Base-by-base conservation (phyloP, 2,329 filamentous ascomycete species). In the Ophiobolus disseminans region DNA sequence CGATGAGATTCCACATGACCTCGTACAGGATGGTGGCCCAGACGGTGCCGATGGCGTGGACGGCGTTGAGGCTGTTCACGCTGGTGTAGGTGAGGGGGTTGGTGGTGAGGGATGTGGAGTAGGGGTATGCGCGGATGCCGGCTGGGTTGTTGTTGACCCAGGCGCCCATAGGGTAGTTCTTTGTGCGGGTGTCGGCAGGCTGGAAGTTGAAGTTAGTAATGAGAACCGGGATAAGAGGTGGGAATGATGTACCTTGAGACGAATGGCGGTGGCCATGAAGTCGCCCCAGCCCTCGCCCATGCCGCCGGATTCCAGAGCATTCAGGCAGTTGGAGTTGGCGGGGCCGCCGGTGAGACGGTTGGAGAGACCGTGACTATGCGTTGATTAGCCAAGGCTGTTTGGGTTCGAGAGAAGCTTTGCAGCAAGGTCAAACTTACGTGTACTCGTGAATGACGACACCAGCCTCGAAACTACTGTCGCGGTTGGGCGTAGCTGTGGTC, bases 281-380 rank as follows among this genome's bases (percentile, higher is more conserved):
- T 84, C 82, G 46, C 77, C 72, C 82, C 82, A 84, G 28, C 82
- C 82, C 48, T 84, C 82, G 30, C 81, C 81, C 82, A 84, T 82
- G 28, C 82, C 82, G 6, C 80, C 77, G 1, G 78, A 70, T 51
- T 84, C 81, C 14, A 74, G 57, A 11, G 74, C 62, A 55, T 44
- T 63, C 9, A 84, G 72, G 57, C 82, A 84, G 39, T 68, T 73
- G 4, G 71, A 63, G 74, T 84, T 86, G 38, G 74, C 71, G 0
- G 82, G 82, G 1, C 83, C 83, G 40, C 83, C 83, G 0, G 83
- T 85, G 22, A 85, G 75, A 35, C 83, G 82, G 68, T 73, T 84
- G 13, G 81, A 83, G 5, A 86, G 61, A 19, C 75, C 73, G 58
- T 72, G 70, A n/a, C n/a, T n/a, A n/a, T n/a, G n/a, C n/a, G n/a